Base-by-base conservation (phyloP, 345 rosid species). In the Linum usitatissimum region DNA sequence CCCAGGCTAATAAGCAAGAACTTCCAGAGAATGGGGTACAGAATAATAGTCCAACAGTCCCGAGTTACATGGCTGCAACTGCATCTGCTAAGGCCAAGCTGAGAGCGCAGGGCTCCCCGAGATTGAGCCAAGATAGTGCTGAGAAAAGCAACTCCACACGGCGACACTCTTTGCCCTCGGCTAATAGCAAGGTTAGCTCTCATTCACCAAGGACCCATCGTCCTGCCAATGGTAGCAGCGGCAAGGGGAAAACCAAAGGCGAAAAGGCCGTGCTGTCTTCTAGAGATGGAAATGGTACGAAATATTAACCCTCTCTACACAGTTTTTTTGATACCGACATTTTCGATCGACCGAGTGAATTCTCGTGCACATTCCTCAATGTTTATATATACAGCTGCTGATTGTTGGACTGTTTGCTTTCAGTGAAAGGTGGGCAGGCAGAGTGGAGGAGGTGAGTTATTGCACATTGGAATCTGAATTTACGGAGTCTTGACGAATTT, bases 61-160 rank as follows among this genome's bases (percentile, higher is more conserved):
- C 98, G 34, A 88, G 96, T 78, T 91, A 86, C 72, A 88, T 91
- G 98, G 85, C 81, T 71, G 96, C 95, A 55, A 91, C 98, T 57
- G 80, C 74, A 80, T 88, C 96, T 20, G 98, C 92, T 1, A 91
- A 86, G 84, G 98, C 95, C 62, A 88, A 91, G 70, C 78, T 86
- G 73, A 85, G 89, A 75, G 79, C 77, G 10, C 95, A 86, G 74
- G 87, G 86, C 54, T 88, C 98, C 54, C 90, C 86, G 57, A 75
- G 77, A 68, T 65, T 83, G 39, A 78, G 78, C 69, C 87, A 82
- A 65, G 94, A 88, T 0, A 77, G 62, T 31, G 67, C 76, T 60
- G 96, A 86, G 69, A 86, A 82, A 79, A 76, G 55, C 66, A 84
- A 30, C 58, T 57, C 55, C 65, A 75, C 84, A 0, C 83, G 96